A percentile compares a stretch with the other conserved stretches of the same genome.
Evolutionary conservation across 352 stramenopile genomes (phyloP).

Genomic region (Peronospora belbahrii): DNA sequence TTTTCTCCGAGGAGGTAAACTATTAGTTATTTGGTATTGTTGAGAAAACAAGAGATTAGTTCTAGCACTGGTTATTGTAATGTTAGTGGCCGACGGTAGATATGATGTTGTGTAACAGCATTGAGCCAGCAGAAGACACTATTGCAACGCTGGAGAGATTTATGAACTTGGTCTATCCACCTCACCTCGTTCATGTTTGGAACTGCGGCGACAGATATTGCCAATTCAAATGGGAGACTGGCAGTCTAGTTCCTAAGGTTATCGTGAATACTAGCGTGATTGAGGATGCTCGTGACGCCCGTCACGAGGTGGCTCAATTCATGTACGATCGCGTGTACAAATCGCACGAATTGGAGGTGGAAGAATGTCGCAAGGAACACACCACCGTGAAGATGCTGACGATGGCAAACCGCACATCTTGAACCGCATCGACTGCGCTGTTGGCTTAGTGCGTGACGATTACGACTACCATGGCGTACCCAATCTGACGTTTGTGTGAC

Average conservation of each 20-base stretch:
- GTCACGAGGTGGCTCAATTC: conserved; percentile 65
- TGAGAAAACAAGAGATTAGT: background rate
- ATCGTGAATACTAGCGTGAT: conserved; percentile 56
- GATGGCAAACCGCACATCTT: conserved; percentile 37
- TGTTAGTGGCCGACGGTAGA: conserved; percentile 65
- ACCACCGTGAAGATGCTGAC: conserved; percentile 64
- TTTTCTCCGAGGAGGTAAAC: conserved; percentile 39
- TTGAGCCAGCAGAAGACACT: conserved; percentile 66
- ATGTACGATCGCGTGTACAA: conserved; percentile 70
- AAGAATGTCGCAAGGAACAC: conserved; percentile 67
- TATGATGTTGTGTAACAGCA: conserved; percentile 69
- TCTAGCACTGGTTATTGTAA: background rate
- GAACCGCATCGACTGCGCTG: conserved; percentile 41
- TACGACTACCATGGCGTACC: no score
- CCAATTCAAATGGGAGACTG: conserved; percentile 54
- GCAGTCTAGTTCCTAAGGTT: conserved; percentile 43
- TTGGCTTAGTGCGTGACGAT: conserved; percentile 64
- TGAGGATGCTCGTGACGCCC: conserved; percentile 61
- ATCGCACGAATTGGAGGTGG: conserved; percentile 60
- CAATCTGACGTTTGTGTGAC: conserved; percentile 54
- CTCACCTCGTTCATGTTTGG: conserved; percentile 60
- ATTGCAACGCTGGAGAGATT: conserved; percentile 69
- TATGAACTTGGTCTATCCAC: conserved; percentile 68
- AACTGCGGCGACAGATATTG: conserved; percentile 74
- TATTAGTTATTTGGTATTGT: background rate